These are phyloP conservation scores for Scortechinia acanthostroma DNA, from an alignment of 2,329 filamentous ascomycete species.

Conservation along the genomic window DNA sequence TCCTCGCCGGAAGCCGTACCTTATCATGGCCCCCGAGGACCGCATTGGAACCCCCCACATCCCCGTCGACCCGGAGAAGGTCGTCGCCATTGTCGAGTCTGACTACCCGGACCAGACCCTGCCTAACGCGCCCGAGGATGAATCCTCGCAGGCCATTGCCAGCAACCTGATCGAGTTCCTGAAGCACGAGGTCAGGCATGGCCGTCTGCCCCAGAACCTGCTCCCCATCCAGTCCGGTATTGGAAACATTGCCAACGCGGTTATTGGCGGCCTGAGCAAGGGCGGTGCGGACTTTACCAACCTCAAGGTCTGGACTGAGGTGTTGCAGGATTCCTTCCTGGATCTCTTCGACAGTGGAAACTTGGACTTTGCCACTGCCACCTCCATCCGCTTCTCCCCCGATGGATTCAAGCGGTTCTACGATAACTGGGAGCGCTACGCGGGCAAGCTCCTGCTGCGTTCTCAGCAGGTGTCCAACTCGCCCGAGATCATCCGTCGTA, in stretches of 20 bases:
- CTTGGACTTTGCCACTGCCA: conserved; percentile 83
- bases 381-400: conserved; percentile 82
- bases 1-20: conserved; percentile 74
- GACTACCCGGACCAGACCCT: conserved; percentile 73
- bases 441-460: conserved; percentile 75
- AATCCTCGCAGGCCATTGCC: conserved; percentile 66
- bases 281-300: conserved; percentile 68
- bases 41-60: conserved; percentile 78
- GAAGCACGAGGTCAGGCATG: conserved; percentile 75
- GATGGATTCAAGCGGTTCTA: conserved; percentile 90
- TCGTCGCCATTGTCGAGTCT: conserved; percentile 77
- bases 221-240: conserved; percentile 82
- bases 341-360: conserved; percentile 85
- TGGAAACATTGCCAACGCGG: conserved; percentile 88
- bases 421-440: conserved; percentile 73
- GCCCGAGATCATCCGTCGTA: conserved; percentile 79
- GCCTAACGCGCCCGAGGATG: conserved; percentile 73
- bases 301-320: conserved; percentile 88
- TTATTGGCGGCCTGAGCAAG: conserved; percentile 74
- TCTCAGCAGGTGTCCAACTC: conserved; percentile 85
- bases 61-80: conserved; percentile 76
- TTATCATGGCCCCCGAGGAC: conserved; percentile 80
- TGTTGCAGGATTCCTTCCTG: conserved; percentile 86
- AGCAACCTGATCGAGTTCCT: conserved; percentile 74
- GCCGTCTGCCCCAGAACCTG: conserved; percentile 69